Percentiles rank a stretch among this genome's conserved stretches.
Evolutionary conservation across 140 eudicot genomes (phyloP).

Genomic region (Cichorium intybus): DNA sequence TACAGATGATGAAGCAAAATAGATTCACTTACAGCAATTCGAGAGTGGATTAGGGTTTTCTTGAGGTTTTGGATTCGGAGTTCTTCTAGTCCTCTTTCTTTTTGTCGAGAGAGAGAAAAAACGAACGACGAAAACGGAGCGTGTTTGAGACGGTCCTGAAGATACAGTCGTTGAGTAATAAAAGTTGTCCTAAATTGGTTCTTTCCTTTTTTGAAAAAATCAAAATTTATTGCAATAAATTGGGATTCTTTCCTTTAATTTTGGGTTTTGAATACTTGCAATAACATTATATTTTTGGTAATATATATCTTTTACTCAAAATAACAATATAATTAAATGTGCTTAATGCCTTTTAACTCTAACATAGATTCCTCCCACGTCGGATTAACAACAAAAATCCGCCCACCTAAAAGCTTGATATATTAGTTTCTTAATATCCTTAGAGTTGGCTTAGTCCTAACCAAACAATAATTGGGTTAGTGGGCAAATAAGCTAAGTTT

Average conservation of each 20-base stretch:
- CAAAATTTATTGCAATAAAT: conserved; percentile 11
- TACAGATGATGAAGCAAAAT: not conserved
- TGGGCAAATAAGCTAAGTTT: too few relatives aligned
- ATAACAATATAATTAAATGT: not conserved
- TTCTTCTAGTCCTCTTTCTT: not conserved
- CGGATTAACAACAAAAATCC: too few relatives aligned
- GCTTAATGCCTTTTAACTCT: too few relatives aligned
- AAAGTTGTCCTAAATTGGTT: conserved; percentile 11
- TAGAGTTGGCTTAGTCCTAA: too few relatives aligned
- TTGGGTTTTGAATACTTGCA: too few relatives aligned
- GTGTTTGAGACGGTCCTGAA: conserved; percentile 8
- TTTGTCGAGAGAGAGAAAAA: conserved; percentile 4
- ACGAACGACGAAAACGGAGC: conserved; percentile 7
- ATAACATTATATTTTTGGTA: too few relatives aligned
- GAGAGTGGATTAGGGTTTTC: conserved; percentile 13
- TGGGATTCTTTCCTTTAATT: not conserved
- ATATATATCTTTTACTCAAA: not conserved
- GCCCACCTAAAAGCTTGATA: too few relatives aligned
- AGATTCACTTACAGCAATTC: conserved; percentile 18
- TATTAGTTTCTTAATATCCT: too few relatives aligned
- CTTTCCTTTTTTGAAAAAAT: conserved; percentile 5
- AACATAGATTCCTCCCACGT: too few relatives aligned
- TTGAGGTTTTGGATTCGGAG: conserved; percentile 2
- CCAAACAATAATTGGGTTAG: too few relatives aligned
- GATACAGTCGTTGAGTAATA: conserved; percentile 13